Base-by-base conservation (phyloP, 805 yeast genomes). In the Wickerhamiella qilinensis region DNA sequence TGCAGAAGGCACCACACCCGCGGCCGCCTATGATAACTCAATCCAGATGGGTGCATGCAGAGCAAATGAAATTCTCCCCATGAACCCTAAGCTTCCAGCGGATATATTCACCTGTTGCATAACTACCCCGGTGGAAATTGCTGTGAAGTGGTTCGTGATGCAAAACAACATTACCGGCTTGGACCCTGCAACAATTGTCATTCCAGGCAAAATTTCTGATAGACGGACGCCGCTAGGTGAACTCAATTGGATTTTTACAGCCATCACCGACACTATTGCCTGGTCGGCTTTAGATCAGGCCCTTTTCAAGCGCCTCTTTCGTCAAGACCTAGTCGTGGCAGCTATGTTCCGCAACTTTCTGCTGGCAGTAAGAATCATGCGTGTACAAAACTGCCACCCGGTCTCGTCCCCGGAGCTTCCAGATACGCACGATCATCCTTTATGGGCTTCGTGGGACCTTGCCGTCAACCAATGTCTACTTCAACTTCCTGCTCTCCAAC, bases 391-490 rank as follows among this genome's bases (percentile, higher is more conserved):
- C 43, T 86, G 96, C 55, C 93, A 85, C 53, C 97, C 98, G 1
- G 75, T 86, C 2, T 83, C 94, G 15, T 93, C 84, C 45, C 98
- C 98, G 1, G 84, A 81, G 8, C 62, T 91, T 29, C 97, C 98
- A 0, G 91, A 84, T 39, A 63, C 74, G 12, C 74, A 81, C 35
- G 70, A 72, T 44, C 96, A 91, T 54, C 75, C 93, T 4, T 77
- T 91, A 82, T 91, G 98, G 98, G 91, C 84, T 42, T 77, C 95
- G 0, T 91, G 98, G 97, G 97, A 91, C 53, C 64, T 91, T 45
- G 96, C 98, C 0, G 77, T 91, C 30, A 97, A 91, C 55, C 96
- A 91, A 53, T 93, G 93, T 3, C 62, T 91, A 33, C 73, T 82
- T 2, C 68, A 64, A 43, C 43, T 62, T 22, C 57, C 62, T 5